Evolutionary conservation across 139 green algal species (phyloP), one percentile per base, ranked within the genome.

Genomic region (Micractinium sp.): DNA sequence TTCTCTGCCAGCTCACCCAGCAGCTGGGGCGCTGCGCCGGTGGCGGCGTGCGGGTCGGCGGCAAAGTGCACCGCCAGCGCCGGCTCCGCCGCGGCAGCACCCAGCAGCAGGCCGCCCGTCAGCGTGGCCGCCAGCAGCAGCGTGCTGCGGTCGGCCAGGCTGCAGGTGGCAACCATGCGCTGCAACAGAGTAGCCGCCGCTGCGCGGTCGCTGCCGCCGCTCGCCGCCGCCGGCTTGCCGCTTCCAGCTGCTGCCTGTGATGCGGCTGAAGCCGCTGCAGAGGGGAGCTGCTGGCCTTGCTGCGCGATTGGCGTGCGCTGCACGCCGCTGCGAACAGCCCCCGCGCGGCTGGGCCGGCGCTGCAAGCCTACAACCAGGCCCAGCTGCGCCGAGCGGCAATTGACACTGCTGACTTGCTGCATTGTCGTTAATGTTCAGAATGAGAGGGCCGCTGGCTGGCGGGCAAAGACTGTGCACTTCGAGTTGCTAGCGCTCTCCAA

Each of bases 1-100:
- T 93, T 93, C 79, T 96, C 95, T 53, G 94, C 94, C 13, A 97
- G 66, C 75, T 91, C 80, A 33, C 39, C 78, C 31, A 90, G 41
- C 63, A 87, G 56, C 67, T 81, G 85, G 41, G 85, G 39, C 61
- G 39, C 66, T 4, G 22, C 12, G 9, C 39, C 18, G 31, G 19
- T 60, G 77, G 77, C 78, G 41, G 27, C 78, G n/a, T 22, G 35
- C 15, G 41, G 13, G 14, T 67, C 78, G n/a, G 41, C 41, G 74
- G 74, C 74, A 47, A 20, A 33, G 14, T 75, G 47, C 36, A 71
- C 88, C 19, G 88, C 88, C 66, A 63, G 33, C 35, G 88, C 83
- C 16, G 74, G 60, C 53, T 90, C 89, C 22, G 85, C 89, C 15
- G 27, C 23, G 67, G 47, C 47, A 56, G 47, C 47, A 56, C 81